These are phyloP conservation scores for Marsdenia floribunda DNA, from an alignment of 257 asterid species.

Conservation along the genomic window DNA sequence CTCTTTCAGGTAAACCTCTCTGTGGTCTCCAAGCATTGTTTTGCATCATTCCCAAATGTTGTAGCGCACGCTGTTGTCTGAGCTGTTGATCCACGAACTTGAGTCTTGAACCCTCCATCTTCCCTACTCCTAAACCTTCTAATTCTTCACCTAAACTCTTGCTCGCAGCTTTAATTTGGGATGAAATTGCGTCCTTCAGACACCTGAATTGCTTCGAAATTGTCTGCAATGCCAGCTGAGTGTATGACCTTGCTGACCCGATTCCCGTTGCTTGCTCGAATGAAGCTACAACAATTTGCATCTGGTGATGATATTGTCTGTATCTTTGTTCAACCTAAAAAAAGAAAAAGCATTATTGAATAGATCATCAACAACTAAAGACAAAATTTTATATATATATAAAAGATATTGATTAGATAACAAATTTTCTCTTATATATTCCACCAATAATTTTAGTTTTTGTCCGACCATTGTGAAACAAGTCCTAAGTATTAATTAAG, in stretches of 20 bases:
- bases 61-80: conserved; percentile 50
- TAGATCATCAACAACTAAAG: background rate
- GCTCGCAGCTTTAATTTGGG: conserved; percentile 43
- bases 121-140: conserved; percentile 22
- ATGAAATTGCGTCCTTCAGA: conserved; percentile 44
- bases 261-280: conserved; percentile 67
- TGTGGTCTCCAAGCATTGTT: conserved; percentile 72
- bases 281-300: conserved; percentile 47
- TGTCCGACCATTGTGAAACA: background rate
- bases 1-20: conserved; percentile 69
- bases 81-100: conserved; percentile 41
- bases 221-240: conserved; percentile 50
- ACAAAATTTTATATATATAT: no score
- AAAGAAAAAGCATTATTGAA: no score
- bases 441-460: background rate
- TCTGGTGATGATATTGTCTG: conserved; percentile 56
- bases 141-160: conserved; percentile 45
- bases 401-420: no score
- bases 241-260: conserved; percentile 59
- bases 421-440: background rate
- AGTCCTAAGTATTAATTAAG: background rate
- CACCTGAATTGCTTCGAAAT: conserved; percentile 66
- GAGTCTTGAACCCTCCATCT: conserved; percentile 43
- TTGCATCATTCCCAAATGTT: conserved; percentile 57
- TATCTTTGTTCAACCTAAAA: conserved; percentile 66